Evolutionary conservation across 208 protist species (phyloP), one percentile per base, ranked within the genome.

Genomic region (Trypanosomatidae sp.): DNA sequence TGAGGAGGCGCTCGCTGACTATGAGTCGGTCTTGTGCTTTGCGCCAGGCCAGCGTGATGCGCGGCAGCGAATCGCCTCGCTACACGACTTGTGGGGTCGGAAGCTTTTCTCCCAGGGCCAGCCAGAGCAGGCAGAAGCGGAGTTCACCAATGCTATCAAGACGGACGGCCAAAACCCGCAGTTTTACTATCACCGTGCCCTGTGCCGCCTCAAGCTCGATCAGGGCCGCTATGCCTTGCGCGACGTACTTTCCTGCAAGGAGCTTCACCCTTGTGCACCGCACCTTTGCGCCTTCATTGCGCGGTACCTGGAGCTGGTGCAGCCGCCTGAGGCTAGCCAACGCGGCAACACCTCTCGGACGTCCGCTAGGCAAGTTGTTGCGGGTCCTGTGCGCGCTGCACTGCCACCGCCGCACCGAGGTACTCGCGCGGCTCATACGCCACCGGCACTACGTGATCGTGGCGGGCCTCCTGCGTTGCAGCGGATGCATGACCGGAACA

Each of bases 131-230:
- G 92, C 92, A 25, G 90, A 97, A 69, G 50, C 66, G 46, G 89
- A 95, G 79, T 97, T 94, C 87, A 94, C 87, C 30, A 91, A 87
- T 68, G 92, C 92, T 28, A 97, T 97, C 73, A 87, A 85, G 69
- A 80, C 81, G 44, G 86, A 85, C 71, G 71, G 87, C 36, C 73
- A 68, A 9, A 87, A 95, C 73, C 82, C 92, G 9, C 67, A 91
- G 49, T 97, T 93, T 74, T 97, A 87, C 77, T 94, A 93, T 62
- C 90, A 97, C 74, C 87, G 92, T 12, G 90, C 92, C 1, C 64
- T 91, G 43, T 93, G 87, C 68, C 83, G 92, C 13, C 92, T 97
- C 76, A 81, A 86, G 55, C 82, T 97, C n/a, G 67, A 88, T 72
- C 85, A 95, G 70, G 79, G 83, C 22, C 88, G 83, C 33, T 97